Evolutionary conservation across 306 rosid genomes (phyloP), one percentile per base, ranked within the genome.

Genomic region (Lablab purpureus): DNA sequence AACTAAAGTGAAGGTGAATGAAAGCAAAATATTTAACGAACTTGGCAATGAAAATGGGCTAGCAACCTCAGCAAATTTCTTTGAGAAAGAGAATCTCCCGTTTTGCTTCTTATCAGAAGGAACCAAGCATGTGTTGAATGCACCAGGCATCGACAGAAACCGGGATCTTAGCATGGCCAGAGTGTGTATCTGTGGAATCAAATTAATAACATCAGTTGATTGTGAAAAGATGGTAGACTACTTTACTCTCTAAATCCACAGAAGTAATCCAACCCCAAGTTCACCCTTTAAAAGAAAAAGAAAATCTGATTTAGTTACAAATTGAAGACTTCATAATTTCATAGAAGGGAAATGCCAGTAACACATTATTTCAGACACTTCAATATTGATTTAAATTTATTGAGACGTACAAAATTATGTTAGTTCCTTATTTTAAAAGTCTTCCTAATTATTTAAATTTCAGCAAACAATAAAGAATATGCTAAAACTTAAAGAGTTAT

Each of bases 141-240:
- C 98, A 75, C 96, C 93, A 21, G 98, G 99, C 83, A 95, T 76
- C 76, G 98, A 91, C 87, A 83, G 94, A 90, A 95, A 95, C 78
- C 98, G 85, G 64, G 98, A 88, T 70, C 99, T 91, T 74, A 95
- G 87, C 99, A 95, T 95, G 72, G 89, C 84, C 63, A 95, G 83
- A 67, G 99, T 95, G 82, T 97, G 95, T 73, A 95, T 87, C 99
- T 95, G 89, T 76, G 59, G 18, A 68, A 81, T 49, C n/a, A 43
- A 85, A 81, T 56, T 64, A 68, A 50, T 27, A 72, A 69, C 22
- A 72, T 62, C 52, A 73, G 45, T 51, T 59, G 75, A 67, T 40
- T 46, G 65, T 78, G 58, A 51, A 68, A 76, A 45, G 54, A 49
- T 60, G 66, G 67, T 62, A 17, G 36, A 64, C 67, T 72, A 71